Evolutionary conservation across 345 rosid species (phyloP), one percentile per base, ranked within the genome.

Genomic region (Gossypium sturtianum): DNA sequence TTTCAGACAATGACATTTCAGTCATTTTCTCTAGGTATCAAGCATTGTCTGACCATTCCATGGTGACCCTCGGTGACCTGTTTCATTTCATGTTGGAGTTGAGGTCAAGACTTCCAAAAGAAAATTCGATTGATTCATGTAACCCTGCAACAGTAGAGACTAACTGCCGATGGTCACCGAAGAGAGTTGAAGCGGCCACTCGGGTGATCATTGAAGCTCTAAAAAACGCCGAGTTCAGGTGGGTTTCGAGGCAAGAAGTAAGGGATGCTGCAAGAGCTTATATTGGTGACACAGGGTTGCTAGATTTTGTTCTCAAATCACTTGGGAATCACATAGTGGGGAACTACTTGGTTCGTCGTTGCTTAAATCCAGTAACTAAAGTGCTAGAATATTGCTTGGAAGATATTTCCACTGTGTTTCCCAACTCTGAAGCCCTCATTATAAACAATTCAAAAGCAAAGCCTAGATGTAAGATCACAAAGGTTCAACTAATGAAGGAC

Each of bases 201-300:
- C 75, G 89, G 70, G 98, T 89, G 68, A 89, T 94, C 3, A 89
- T 94, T 17, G 97, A 94, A 71, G 88, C 95, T 27, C 20, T 91
- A 23, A 89, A 86, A 82, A 77, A 85, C 57, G 90, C 90, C 0
- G 87, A 87, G 25, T 80, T 73, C 72, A 81, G 88, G 76, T 92
- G 96, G 98, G 85, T 94, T 69, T 90, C 98, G 22, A 87, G 98
- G 76, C 98, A 94, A 77, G 97, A 94, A 85, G 93, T 92, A 15
- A 85, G 98, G 75, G 98, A 91, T 71, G 93, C 93, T 12, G 97
- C 98, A 6, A 87, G 98, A 64, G 85, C 88, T 7, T 89, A 91
- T 73, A 91, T 94, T 0, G 98, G 97, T 3, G 98, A 94, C 82
- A 94, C 98, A 0, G 98, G 98, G 10, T 75, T 92, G 80, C 86